These are phyloP conservation scores for Oryza glaberrima DNA, from an alignment of 176 grass and related monocot species.

Conservation along the genomic window DNA sequence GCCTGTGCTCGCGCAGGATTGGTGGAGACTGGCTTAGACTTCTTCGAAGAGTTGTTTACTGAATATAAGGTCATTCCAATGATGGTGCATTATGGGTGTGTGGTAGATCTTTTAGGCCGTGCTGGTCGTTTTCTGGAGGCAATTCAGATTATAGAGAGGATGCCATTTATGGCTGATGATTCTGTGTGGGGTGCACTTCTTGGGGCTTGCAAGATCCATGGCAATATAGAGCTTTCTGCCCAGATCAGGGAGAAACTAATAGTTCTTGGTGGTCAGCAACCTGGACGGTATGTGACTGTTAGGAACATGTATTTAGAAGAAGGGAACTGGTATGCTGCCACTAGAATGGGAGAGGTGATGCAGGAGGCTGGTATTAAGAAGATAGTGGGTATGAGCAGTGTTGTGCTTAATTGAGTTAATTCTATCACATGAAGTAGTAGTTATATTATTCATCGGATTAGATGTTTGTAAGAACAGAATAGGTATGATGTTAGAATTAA, in stretches of 20 bases:
- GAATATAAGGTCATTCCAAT: slow-evolving; percentile 51
- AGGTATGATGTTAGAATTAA: neutral
- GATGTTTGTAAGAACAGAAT: neutral
- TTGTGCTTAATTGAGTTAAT: slow-evolving; percentile 10
- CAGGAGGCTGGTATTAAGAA: slow-evolving; percentile 63
- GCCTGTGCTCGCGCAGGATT: slow-evolving; percentile 61
- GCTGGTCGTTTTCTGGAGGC: slow-evolving; percentile 59
- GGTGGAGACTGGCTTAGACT: slow-evolving; percentile 64
- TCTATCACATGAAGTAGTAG: neutral
- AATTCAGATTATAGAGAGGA: slow-evolving; percentile 51
- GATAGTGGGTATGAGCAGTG: slow-evolving; percentile 49
- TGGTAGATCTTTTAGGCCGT: slow-evolving; percentile 64
- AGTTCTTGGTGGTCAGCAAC: slow-evolving; percentile 48
- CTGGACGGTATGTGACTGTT: slow-evolving; percentile 53
- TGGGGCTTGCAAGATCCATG: slow-evolving; percentile 68
- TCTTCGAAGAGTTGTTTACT: slow-evolving; percentile 49
- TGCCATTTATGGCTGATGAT: slow-evolving; percentile 64
- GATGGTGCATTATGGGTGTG: slow-evolving; percentile 84
- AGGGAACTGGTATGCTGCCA: slow-evolving; percentile 63
- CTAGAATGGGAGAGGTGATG: slow-evolving; percentile 59
- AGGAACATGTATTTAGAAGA: slow-evolving; percentile 64
- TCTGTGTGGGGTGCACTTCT: slow-evolving; percentile 84
- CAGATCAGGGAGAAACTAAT: slow-evolving; percentile 55
- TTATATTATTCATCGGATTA: neutral
- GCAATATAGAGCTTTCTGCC: slow-evolving; percentile 47